phyloP scores from a whole-genome alignment of 805 yeast species.

The Hanseniaspora jakobsenii region DNA sequence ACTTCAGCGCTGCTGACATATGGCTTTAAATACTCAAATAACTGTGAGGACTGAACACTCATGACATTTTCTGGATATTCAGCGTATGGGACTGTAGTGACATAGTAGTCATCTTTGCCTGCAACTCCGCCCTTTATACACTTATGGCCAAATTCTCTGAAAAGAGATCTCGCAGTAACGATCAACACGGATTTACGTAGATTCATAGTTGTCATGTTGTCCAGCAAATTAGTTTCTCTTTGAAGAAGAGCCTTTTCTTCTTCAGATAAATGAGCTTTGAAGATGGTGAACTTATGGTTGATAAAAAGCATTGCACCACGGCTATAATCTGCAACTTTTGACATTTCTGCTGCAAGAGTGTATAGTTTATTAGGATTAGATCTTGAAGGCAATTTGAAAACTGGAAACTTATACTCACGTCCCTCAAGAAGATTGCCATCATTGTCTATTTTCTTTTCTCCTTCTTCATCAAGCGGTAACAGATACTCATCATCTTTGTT shows the following conservation, averaged over 20 bases:
- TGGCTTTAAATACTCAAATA: slow-evolving; percentile 1
- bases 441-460: slow-evolving; percentile 58
- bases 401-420: slow-evolving; percentile 59
- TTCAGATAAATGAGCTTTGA: slow-evolving; percentile 59
- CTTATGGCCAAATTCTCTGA: slow-evolving; percentile 82
- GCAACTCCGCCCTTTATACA: slow-evolving; percentile 69
- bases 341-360: slow-evolving; percentile 93
- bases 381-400: slow-evolving; percentile 38
- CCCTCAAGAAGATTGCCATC: slow-evolving; percentile 51
- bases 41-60: not conserved
- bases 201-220: slow-evolving; percentile 5
- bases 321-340: slow-evolving; percentile 85
- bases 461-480: slow-evolving; percentile 64
- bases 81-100: slow-evolving; percentile 1
- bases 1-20: not conserved
- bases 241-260: slow-evolving; percentile 76
- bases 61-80: slow-evolving; percentile 27
- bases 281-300: slow-evolving; percentile 69
- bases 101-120: slow-evolving; percentile 82
- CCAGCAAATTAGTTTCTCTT: slow-evolving; percentile 19
- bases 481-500: slow-evolving; percentile 67
- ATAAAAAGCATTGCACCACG: slow-evolving; percentile 73
- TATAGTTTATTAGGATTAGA: slow-evolving; percentile 53
- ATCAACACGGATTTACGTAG: slow-evolving; percentile 56
- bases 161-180: slow-evolving; percentile 82